phyloP scores from a whole-genome alignment of 2,329 filamentous ascomycete species.

The Aspergillaceae sp. region DNA sequence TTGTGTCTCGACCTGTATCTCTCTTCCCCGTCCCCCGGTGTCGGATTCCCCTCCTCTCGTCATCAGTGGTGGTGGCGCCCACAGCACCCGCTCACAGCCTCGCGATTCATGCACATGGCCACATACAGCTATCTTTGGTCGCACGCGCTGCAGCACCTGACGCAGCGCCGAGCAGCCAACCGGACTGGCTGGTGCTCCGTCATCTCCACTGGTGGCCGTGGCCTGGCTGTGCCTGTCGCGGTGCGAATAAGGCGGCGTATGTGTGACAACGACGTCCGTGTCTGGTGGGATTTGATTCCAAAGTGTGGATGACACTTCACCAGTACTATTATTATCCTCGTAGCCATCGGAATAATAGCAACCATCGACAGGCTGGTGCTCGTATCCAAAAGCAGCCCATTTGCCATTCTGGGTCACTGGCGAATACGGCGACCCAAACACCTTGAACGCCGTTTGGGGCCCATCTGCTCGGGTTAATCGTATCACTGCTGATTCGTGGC shows the following conservation, averaged over 20 bases:
- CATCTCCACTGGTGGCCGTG: conserved; percentile 1
- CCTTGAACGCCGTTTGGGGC: conserved; percentile 41
- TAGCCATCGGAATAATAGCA: no score
- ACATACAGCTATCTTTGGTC: conserved; percentile 46
- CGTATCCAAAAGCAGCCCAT: conserved; percentile 44
- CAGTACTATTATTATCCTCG: no score
- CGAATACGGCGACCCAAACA: conserved; percentile 53
- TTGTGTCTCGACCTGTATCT: background rate
- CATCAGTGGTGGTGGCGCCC: conserved; percentile 20
- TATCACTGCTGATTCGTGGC: conserved; percentile 41
- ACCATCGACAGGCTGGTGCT: conserved; percentile 12
- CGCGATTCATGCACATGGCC: conserved; percentile 53
- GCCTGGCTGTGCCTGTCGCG: conserved; percentile 29
- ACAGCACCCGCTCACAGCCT: conserved; percentile 45
- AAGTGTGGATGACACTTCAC: conserved; percentile 11
- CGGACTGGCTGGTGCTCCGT: conserved; percentile 16
- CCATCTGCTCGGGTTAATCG: conserved; percentile 37
- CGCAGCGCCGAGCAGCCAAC: conserved; percentile 44
- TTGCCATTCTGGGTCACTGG: conserved; percentile 39
- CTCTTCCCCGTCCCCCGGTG: no score
- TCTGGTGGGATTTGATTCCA: conserved; percentile 46
- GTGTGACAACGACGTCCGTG: conserved; percentile 48
- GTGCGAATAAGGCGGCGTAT: conserved; percentile 46
- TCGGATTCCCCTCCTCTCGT: no score
- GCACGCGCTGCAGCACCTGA: conserved; percentile 37